Evolutionary conservation across 2,329 filamentous ascomycete species (phyloP).

Genomic region (Xylariaceae sp.): DNA sequence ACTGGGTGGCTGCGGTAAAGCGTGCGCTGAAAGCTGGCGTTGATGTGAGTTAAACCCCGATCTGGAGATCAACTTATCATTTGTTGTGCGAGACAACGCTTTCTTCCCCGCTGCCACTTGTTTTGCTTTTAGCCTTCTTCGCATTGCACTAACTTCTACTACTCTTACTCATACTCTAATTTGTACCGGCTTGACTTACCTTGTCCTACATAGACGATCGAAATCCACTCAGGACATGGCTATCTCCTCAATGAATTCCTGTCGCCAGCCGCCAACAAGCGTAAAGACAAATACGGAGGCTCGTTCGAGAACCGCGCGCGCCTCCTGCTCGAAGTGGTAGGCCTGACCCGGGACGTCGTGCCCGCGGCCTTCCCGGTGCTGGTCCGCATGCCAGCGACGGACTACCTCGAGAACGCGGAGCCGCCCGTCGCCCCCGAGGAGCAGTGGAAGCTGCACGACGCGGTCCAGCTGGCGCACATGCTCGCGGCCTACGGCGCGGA

Average conservation of each 20-base stretch:
- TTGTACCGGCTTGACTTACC: too few species aligned
- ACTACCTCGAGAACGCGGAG: constrained; percentile 70
- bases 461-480: constrained; percentile 63
- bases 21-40: constrained; percentile 43
- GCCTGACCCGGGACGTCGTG: constrained; percentile 28
- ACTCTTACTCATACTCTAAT: too few species aligned
- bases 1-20: constrained; percentile 41
- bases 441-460: constrained; percentile 72
- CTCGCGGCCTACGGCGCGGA: constrained; percentile 74
- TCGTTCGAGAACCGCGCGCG: constrained; percentile 52
- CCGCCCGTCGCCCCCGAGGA: constrained; percentile 50
- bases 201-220: too few species aligned
- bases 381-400: constrained; percentile 73
- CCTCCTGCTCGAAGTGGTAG: constrained; percentile 37
- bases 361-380: constrained; percentile 61
- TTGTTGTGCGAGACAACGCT: too few species aligned
- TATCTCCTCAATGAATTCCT: constrained; percentile 56
- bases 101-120: too few species aligned
- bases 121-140: too few species aligned
- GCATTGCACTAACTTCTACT: too few species aligned
- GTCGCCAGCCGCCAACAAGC: constrained; percentile 50
- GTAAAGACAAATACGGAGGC: constrained; percentile 55
- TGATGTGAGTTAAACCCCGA: constrained; percentile 35
- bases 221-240: constrained; percentile 52
- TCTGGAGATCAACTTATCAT: too few species aligned